Conservation (phyloP, 352 stramenopile genomes). For the Phytophthora cryptogea region DNA sequence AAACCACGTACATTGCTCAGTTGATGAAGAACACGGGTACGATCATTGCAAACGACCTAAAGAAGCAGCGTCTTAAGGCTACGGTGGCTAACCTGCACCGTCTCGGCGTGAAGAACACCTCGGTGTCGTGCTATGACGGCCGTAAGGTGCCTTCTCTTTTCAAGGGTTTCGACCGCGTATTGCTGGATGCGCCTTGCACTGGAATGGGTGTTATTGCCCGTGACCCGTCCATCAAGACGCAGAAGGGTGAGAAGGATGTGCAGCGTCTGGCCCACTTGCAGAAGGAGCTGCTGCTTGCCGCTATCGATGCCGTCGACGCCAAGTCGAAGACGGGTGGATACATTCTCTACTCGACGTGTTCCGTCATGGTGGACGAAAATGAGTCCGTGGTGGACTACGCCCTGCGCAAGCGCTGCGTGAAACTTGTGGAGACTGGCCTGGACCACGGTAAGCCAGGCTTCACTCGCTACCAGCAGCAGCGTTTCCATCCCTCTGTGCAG, state of each 20-base stretch:
- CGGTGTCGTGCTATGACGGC: constrained; percentile 97
- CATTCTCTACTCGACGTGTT: constrained; percentile 99
- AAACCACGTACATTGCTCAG: constrained; percentile 99
- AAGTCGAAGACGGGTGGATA: constrained; percentile 97
- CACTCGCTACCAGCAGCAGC: constrained; percentile 95
- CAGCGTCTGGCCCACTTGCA: constrained; percentile 95
- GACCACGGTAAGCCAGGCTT: constrained; percentile 96
- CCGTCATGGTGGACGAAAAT: constrained; percentile 93
- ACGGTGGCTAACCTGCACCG: constrained; percentile 99
- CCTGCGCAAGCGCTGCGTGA: constrained; percentile 97
- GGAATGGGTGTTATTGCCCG: constrained; percentile 98
- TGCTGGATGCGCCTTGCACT: constrained; percentile 99
- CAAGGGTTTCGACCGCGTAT: constrained; percentile 97
- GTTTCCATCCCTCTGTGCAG: constrained; percentile 97
- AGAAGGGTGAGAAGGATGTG: constrained; percentile 94
- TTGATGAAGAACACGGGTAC: constrained; percentile 99
- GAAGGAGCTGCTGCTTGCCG: constrained; percentile 98
- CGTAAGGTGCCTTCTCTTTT: constrained; percentile 94
- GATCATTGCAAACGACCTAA: constrained; percentile 99
- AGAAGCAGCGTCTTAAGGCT: constrained; percentile 96
- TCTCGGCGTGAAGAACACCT: constrained; percentile 98
- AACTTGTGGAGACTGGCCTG: constrained; percentile 97
- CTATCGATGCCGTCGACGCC: constrained; percentile 97
- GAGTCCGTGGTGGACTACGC: constrained; percentile 99
- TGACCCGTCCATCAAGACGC: constrained; percentile 98